A percentile compares a stretch with the other conserved stretches of the same genome.
These are phyloP conservation scores for Chlamydomonas sp. DNA, from an alignment of 139 green algal genomes.

Conservation along the genomic window DNA sequence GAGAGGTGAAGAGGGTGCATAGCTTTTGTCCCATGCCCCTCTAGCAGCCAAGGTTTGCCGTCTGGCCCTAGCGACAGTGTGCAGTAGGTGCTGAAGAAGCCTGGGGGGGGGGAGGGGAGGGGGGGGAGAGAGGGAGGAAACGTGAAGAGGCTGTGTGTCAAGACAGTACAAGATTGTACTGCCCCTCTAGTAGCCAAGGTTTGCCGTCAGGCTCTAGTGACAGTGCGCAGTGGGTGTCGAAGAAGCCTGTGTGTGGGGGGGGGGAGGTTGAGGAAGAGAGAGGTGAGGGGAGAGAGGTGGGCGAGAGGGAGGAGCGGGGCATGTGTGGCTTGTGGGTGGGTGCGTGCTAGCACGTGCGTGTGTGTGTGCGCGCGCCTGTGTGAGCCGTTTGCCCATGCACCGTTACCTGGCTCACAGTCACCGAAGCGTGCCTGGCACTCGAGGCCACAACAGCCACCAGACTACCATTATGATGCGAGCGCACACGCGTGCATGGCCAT, in stretches of 20 bases:
- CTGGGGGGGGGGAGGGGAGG: constrained; percentile 2
- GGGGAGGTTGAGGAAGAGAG: neutral
- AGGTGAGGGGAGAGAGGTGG: neutral
- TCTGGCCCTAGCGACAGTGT: constrained; percentile 20
- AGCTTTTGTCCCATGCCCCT: neutral
- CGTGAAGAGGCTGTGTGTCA: neutral
- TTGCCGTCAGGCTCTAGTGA: constrained; percentile 20
- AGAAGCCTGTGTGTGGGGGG: constrained; percentile 14
- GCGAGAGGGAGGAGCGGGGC: too few species aligned
- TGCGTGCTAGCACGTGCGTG: too few species aligned
- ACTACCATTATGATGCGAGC: too few species aligned
- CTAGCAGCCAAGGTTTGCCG: constrained; percentile 25
- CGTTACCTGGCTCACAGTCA: too few species aligned
- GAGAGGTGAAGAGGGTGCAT: neutral
- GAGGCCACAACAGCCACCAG: too few species aligned
- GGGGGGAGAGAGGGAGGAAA: neutral
- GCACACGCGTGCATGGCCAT: too few species aligned
- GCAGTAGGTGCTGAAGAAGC: constrained; percentile 28
- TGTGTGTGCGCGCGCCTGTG: too few species aligned
- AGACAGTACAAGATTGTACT: neutral
- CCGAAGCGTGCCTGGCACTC: too few species aligned
- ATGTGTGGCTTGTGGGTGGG: too few species aligned
- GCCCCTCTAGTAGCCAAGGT: constrained; percentile 20
- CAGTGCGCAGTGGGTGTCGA: constrained; percentile 26
- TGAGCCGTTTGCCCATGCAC: too few species aligned